Evolutionary conservation across 176 grass and related monocot species (phyloP), one percentile per base, ranked within the genome.

Genomic region (Tuctoria greenei): DNA sequence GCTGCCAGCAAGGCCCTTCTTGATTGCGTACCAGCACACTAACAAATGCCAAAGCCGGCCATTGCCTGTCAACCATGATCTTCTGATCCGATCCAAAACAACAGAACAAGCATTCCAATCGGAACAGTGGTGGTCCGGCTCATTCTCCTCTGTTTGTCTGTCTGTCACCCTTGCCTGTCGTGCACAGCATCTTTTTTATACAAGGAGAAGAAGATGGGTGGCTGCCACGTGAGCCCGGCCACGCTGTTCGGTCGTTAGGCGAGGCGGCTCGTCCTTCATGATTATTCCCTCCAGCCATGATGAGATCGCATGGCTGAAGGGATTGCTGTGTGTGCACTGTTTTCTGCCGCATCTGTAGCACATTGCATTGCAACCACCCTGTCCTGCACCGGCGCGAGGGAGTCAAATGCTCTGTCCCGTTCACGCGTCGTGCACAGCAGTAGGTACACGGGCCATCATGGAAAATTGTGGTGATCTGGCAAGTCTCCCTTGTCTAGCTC

Each of bases 161-260:
- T 31, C 31, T 31, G 31, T 31, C 31, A 31, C 31, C 31, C 23
- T 31, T 56, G 52, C n/a, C 31, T 79, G 59, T 45, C 59, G 47
- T 61, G 14, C 51, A 43, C 57, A 8, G 66, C 67, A 63, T 71
- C 57, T 56, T 55, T 18, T 43, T 47, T 4, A n/a, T 20, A 55
- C 59, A 39, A 57, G 36, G 11, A 31, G 26, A 7, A 31, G 15
- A 40, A 14, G 4, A 8, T 26, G 61, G 5, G 64, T 67, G 64
- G 31, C 31, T 31, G 31, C 31, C 31, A 31, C 31, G 31, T 3
- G 31, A 3, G 45, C 14, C 74, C 37, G 37, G 44, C 46, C 66
- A 9, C 52, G 74, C 82, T 71, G 74, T 64, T 64, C n/a, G 15
- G n/a, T 16, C 12, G 66, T 77, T 63, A 77, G 55, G 16, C 43